A percentile compares a stretch with the other conserved stretches of the same genome.
Conservation (phyloP, 805 yeast genomes). For the Pichia occidentalis region DNA sequence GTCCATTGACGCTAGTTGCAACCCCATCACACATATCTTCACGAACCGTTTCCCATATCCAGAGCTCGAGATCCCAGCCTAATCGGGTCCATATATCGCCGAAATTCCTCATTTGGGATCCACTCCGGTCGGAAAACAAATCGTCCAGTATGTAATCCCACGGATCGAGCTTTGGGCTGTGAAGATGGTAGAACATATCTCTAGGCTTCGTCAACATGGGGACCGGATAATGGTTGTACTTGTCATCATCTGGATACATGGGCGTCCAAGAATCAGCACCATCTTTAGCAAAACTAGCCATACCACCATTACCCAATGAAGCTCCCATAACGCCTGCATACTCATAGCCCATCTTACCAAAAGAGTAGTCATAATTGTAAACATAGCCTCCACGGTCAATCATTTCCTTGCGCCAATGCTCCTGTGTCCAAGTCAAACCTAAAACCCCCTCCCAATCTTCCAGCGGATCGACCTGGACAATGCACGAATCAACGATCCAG, state of each 20-base stretch:
- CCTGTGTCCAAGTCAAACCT: constrained; percentile 12
- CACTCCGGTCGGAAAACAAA: constrained; percentile 16
- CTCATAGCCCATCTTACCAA: constrained; percentile 14
- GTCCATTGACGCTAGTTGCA: no score
- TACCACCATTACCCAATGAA: constrained; percentile 7
- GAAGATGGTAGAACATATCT: constrained; percentile 37
- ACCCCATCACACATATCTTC: constrained; percentile 20
- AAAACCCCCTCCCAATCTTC: constrained; percentile 19
- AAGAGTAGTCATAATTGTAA: constrained; percentile 19
- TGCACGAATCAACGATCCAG: constrained; percentile 20
- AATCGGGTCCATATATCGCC: constrained; percentile 19
- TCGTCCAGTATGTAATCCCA: constrained; percentile 28
- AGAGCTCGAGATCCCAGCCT: constrained; percentile 23
- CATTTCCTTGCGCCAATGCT: constrained; percentile 12
- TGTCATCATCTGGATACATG: constrained; percentile 3
- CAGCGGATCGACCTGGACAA: constrained; percentile 27
- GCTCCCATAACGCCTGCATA: constrained; percentile 13
- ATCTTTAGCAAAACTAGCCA: constrained; percentile 6
- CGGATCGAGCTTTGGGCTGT: constrained; percentile 46
- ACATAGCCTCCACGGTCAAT: constrained; percentile 12
- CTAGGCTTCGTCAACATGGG: constrained; percentile 16
- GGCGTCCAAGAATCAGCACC: constrained; percentile 8
- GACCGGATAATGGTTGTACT: constrained; percentile 11
- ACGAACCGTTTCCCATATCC: constrained; percentile 21
- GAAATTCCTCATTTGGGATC: constrained; percentile 20